Evolutionary conservation across 441 rosid species (phyloP).

Genomic region (Pelargonium fulgidum): DNA sequence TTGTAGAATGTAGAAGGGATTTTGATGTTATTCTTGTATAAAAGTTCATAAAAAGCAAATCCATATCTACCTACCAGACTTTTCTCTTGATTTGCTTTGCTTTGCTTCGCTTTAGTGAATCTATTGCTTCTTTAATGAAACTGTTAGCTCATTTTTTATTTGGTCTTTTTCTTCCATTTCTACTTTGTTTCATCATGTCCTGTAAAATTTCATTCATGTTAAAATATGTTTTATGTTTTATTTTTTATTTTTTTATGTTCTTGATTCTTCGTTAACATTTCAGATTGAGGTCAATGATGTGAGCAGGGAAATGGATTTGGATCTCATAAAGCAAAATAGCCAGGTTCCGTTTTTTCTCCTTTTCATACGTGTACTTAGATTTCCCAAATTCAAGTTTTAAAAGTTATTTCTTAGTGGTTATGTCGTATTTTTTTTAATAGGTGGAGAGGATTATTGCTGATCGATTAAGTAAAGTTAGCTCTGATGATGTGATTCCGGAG

Average conservation of each 20-base stretch:
- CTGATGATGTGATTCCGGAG: conserved; percentile 76
- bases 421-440: conserved; percentile 36
- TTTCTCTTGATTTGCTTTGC: background rate
- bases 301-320: conserved; percentile 99
- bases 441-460: conserved; percentile 91
- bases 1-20: background rate
- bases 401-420: conserved; percentile 18
- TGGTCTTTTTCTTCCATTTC: background rate
- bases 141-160: background rate
- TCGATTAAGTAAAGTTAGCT: conserved; percentile 68
- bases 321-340: conserved; percentile 92
- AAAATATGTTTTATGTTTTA: too few relatives aligned
- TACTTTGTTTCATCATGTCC: background rate
- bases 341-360: conserved; percentile 47
- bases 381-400: conserved; percentile 6
- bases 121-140: background rate
- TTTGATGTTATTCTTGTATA: background rate
- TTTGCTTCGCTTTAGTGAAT: background rate
- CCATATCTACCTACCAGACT: background rate
- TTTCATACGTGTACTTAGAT: conserved; percentile 16
- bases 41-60: background rate
- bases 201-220: background rate
- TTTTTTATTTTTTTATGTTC: too few relatives aligned
- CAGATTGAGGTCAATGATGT: conserved; percentile 98
- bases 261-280: conserved; percentile 15